phyloP scores from a whole-genome alignment of 139 green algal genomes.

The Deuterostichococcus epilithicus region DNA sequence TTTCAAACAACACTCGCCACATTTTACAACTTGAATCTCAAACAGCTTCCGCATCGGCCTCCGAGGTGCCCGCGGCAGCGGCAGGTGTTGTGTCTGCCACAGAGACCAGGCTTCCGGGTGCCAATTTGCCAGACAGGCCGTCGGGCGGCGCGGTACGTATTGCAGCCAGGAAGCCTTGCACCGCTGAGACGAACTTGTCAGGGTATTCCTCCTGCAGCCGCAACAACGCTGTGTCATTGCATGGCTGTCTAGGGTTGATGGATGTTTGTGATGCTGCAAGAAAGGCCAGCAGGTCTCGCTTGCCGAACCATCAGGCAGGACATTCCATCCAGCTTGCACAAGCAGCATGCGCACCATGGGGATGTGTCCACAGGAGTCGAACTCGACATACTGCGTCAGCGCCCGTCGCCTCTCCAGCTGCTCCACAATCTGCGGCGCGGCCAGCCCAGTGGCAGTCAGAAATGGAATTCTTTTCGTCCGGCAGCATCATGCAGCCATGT shows the following conservation, averaged over 20 bases:
- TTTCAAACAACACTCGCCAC: no score
- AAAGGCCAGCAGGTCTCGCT: no score
- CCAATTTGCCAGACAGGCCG: no score
- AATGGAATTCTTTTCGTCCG: background rate
- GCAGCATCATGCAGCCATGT: background rate
- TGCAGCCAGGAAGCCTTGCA: background rate
- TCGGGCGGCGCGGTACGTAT: no score
- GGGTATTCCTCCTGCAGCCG: conserved; percentile 6
- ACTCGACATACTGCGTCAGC: background rate
- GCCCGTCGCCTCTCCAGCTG: background rate
- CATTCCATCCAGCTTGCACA: no score
- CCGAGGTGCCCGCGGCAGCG: background rate
- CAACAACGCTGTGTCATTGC: no score
- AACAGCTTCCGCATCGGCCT: background rate
- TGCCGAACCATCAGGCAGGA: no score
- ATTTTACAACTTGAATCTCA: no score
- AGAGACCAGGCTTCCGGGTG: background rate
- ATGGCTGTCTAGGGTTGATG: no score
- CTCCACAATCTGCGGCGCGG: background rate
- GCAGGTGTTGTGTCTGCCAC: background rate
- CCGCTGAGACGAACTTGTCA: background rate
- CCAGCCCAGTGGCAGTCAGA: background rate
- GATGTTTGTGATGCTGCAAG: no score
- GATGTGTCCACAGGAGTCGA: conserved; percentile 3
- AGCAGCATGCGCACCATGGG: no score